Conservation (phyloP, 352 stramenopile species). For the Globisporangium orthogonon region DNA sequence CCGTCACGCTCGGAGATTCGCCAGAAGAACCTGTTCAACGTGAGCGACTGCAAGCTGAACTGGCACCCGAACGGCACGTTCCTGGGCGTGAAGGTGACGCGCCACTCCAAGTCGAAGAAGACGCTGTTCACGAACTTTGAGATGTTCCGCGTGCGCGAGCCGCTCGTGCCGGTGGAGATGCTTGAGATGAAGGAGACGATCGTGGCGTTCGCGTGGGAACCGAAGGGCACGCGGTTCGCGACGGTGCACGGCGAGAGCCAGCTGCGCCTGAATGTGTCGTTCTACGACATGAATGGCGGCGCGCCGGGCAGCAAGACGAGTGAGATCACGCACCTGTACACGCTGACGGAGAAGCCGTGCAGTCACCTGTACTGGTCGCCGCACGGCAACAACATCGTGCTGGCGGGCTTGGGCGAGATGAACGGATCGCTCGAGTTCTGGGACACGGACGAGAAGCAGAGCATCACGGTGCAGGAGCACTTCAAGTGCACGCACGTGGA, state of each 20-base stretch:
- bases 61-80: slow-evolving; percentile 96
- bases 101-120: slow-evolving; percentile 94
- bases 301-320: slow-evolving; percentile 35
- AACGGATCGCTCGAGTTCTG: slow-evolving; percentile 97
- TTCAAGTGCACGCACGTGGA: slow-evolving; percentile 97
- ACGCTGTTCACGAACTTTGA: slow-evolving; percentile 99
- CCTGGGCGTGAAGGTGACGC: slow-evolving; percentile 87
- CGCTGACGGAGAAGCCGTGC: slow-evolving; percentile 92
- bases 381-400: slow-evolving; percentile 88
- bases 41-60: slow-evolving; percentile 92
- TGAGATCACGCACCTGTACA: slow-evolving; percentile 94
- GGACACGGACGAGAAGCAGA: slow-evolving; percentile 94
- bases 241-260: slow-evolving; percentile 94
- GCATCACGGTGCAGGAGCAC: slow-evolving; percentile 94
- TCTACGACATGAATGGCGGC: slow-evolving; percentile 93
- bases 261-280: slow-evolving; percentile 92
- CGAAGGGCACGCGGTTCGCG: slow-evolving; percentile 93
- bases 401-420: slow-evolving; percentile 93
- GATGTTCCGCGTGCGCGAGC: slow-evolving; percentile 94
- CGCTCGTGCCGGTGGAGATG: slow-evolving; percentile 97
- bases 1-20: slow-evolving; percentile 92
- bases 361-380: slow-evolving; percentile 98
- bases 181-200: slow-evolving; percentile 96
- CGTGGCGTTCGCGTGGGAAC: slow-evolving; percentile 96
- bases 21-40: slow-evolving; percentile 98